Evolutionary conservation across 169 alveolate species (phyloP).

Genomic region (Plasmodium inui): DNA sequence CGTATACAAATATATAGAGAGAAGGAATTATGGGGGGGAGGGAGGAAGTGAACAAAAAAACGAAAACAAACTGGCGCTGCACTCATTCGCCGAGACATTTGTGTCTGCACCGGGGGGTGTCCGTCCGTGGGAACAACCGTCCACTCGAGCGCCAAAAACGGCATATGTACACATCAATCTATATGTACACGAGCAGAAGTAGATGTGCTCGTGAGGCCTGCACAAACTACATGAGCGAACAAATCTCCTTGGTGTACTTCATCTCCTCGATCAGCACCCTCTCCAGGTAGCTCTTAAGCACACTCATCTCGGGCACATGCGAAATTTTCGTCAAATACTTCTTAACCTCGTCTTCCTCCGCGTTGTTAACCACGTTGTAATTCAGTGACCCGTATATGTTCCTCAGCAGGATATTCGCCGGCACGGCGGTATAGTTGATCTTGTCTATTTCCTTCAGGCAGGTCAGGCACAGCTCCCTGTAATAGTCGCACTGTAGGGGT

Average conservation of each 20-base stretch:
- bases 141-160: neutral
- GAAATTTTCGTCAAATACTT: conserved; percentile 52
- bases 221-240: conserved; percentile 9
- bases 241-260: conserved; percentile 63
- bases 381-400: conserved; percentile 52
- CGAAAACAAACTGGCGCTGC: neutral
- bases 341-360: conserved; percentile 57
- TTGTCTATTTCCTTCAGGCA: conserved; percentile 71
- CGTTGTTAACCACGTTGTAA: conserved; percentile 30
- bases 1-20: neutral
- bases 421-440: conserved; percentile 29
- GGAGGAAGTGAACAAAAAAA: neutral
- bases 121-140: neutral
- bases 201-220: neutral
- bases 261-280: conserved; percentile 50
- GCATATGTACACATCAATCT: neutral
- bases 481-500: conserved; percentile 52
- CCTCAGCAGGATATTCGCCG: conserved; percentile 69
- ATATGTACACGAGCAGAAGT: neutral
- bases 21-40: neutral
- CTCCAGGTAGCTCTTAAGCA: conserved; percentile 34
- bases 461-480: conserved; percentile 46
- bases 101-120: neutral
- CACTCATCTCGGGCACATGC: conserved; percentile 54
- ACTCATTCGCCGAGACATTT: neutral